Base-by-base conservation (phyloP, 2,329 filamentous ascomycete genomes). In the Penicillium crustosum region DNA sequence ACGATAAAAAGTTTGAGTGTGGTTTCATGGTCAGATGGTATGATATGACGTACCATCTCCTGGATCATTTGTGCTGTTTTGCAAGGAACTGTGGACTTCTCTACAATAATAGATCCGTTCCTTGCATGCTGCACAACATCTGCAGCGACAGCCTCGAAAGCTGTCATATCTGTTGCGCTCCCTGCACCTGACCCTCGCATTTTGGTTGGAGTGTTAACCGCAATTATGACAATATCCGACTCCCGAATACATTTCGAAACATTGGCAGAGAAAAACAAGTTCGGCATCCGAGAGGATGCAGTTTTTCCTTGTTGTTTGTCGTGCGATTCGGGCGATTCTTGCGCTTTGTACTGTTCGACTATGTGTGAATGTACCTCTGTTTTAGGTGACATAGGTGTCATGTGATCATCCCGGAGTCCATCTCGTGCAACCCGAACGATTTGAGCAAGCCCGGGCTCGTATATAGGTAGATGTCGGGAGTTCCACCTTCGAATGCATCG, bases 181-280 rank as follows among this genome's bases (percentile, higher is more conserved):
- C 89, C 89, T 15, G 86, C 85, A 45, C 89, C 89, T 21, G 84
- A 76, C 55, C 89, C 89, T 44, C 81, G 82, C 39, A 78, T 82
- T 76, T 92, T 93, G 41, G 89, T 92, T 2, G 89, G 89, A 0
- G 90, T 93, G 72, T 92, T 90, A 64, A 93, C 89, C 17, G 87
- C 85, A 55, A 93, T 83, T 55, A 93, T 83, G 57, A 93, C 83
- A 42, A 92, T 75, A 68, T 93, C 89, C 13, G 89, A 89, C 62
- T 86, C 83, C 23, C 78, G 73, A 61, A 93, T 89, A 59, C 79
- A 81, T 59, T 75, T 78, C 33, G 81, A 80, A 13, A 90, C 81
- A 50, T 90, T 82, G 13, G 85, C 88, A 1, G 88, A 88, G 76
- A 93, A 93, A 77, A 86, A 82, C 13, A 93, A 79, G 73, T 92